Evolutionary conservation across 2,329 filamentous ascomycete genomes (phyloP).

Genomic region (Epichloe brachyelytri): DNA sequence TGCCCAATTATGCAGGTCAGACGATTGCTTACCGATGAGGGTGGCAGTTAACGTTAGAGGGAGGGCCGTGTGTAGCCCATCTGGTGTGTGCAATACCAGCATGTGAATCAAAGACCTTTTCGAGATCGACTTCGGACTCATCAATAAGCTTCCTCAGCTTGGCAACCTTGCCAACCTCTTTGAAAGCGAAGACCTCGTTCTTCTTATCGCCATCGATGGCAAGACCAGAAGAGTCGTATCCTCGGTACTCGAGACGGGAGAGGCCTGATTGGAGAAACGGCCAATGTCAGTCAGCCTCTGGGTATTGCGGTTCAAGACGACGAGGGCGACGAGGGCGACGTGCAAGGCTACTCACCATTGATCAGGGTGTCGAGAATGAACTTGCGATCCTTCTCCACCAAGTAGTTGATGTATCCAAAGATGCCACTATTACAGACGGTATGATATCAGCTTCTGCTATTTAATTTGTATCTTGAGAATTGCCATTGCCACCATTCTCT

Average conservation of each 20-base stretch:
- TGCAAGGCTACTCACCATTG: constrained; percentile 56
- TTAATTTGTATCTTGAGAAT: not conserved
- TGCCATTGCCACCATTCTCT: constrained; percentile 2
- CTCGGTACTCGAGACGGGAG: constrained; percentile 91
- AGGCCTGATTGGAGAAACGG: constrained; percentile 48
- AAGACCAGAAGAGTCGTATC: constrained; percentile 94
- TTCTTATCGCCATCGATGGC: constrained; percentile 97
- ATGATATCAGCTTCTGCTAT: constrained; percentile 14
- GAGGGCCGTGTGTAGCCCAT: constrained; percentile 95
- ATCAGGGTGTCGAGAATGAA: constrained; percentile 92
- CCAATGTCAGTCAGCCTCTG: constrained; percentile 10
- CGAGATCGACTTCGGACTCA: constrained; percentile 67
- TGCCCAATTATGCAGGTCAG: too few relatives aligned
- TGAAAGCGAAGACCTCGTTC: constrained; percentile 93
- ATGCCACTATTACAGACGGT: constrained; percentile 52
- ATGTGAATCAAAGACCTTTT: constrained; percentile 94
- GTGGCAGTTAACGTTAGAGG: constrained; percentile 92
- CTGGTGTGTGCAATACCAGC: constrained; percentile 97
- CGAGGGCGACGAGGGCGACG: not conserved
- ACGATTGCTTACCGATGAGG: constrained; percentile 66
- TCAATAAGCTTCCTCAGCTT: constrained; percentile 91
- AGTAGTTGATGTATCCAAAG: constrained; percentile 98
- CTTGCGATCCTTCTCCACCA: constrained; percentile 96
- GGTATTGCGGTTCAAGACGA: not conserved
- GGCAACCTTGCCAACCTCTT: constrained; percentile 98